Conservation (phyloP, 208 protist species). For the Wallacemonas rigidus region DNA sequence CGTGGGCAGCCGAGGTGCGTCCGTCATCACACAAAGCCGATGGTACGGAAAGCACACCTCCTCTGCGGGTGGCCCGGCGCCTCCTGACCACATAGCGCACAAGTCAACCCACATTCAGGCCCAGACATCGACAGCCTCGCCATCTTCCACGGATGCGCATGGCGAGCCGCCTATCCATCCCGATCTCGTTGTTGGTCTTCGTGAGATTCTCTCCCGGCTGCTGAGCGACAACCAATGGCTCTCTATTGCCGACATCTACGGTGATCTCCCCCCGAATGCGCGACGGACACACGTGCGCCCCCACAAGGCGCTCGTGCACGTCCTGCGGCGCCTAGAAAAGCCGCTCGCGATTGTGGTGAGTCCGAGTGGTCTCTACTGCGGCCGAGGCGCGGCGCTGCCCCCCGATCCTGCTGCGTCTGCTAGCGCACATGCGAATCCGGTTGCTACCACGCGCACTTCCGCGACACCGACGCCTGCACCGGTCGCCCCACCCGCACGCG, state of each 20-base stretch:
- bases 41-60: too few relatives aligned
- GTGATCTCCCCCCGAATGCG: slow-evolving; percentile 45
- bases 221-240: slow-evolving; percentile 42
- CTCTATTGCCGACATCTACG: slow-evolving; percentile 65
- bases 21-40: too few relatives aligned
- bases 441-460: too few relatives aligned
- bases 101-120: too few relatives aligned
- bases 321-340: slow-evolving; percentile 39
- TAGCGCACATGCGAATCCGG: neutral
- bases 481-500: neutral
- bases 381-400: slow-evolving; percentile 7
- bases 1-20: too few relatives aligned
- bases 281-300: slow-evolving; percentile 70
- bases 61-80: too few relatives aligned
- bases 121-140: too few relatives aligned
- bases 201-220: slow-evolving; percentile 23
- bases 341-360: slow-evolving; percentile 50
- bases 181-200: slow-evolving; percentile 37
- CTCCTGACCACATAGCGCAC: too few relatives aligned
- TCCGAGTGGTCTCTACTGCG: slow-evolving; percentile 59
- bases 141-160: neutral
- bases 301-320: slow-evolving; percentile 69
- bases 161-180: slow-evolving; percentile 7
- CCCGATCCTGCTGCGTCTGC: neutral
- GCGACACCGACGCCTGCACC: too few relatives aligned